Evolutionary conservation across 371 early-diverging fungal genomes (phyloP).

Genomic region (Batrachochytrium dendrobatidis): DNA sequence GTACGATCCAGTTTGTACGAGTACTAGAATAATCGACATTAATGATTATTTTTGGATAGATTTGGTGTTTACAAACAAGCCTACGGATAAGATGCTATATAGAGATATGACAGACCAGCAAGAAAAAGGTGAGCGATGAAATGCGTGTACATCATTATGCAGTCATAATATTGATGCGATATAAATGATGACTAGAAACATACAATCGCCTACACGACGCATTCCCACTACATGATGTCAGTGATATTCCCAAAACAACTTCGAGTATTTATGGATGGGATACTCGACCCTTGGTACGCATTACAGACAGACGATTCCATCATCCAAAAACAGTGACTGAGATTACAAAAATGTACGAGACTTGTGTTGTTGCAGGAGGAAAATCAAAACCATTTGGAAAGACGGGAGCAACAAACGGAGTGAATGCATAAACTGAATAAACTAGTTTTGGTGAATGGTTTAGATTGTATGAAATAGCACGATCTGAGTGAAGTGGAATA

Average conservation of each 20-base stretch:
- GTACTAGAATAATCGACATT: neutral
- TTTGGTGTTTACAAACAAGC: constrained; percentile 14
- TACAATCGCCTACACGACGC: no score
- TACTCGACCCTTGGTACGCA: constrained; percentile 23
- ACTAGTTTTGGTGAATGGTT: no score
- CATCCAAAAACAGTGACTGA: constrained; percentile 33
- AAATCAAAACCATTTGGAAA: neutral
- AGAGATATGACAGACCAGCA: neutral
- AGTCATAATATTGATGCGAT: no score
- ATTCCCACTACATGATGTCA: no score
- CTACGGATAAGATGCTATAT: neutral
- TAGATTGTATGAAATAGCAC: no score
- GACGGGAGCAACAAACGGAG: no score
- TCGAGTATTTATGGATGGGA: constrained; percentile 30
- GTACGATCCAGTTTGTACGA: neutral
- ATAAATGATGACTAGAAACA: no score
- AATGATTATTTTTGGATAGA: neutral
- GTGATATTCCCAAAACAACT: neutral
- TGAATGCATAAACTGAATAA: no score
- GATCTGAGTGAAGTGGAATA: no score
- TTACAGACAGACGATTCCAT: constrained; percentile 31
- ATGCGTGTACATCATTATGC: constrained; percentile 16
- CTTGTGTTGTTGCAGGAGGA: neutral
- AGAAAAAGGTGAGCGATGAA: constrained; percentile 8
- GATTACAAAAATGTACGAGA: constrained; percentile 33